These are phyloP conservation scores for Phaeophleospora eucalypticola DNA, from an alignment of 2,329 filamentous ascomycete genomes.

Conservation along the genomic window DNA sequence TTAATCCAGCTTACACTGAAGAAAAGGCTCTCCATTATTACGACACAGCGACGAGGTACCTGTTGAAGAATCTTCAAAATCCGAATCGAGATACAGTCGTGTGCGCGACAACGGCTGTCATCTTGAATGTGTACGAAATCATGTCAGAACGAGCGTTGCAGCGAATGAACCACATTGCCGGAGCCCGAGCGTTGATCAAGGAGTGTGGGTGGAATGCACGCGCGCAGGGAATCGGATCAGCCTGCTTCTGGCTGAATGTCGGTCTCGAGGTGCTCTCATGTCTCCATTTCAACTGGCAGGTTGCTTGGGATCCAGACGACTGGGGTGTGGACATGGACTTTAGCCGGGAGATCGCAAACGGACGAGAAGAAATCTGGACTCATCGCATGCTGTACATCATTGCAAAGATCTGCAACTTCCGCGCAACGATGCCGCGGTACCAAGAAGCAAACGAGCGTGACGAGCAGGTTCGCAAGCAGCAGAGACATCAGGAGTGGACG, in stretches of 20 bases:
- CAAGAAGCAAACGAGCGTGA: constrained; percentile 52
- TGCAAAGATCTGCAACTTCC: constrained; percentile 82
- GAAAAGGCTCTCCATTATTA: constrained; percentile 81
- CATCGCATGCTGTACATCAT: constrained; percentile 85
- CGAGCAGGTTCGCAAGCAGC: constrained; percentile 60
- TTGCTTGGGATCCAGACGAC: constrained; percentile 83
- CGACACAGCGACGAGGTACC: constrained; percentile 73
- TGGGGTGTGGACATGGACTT: constrained; percentile 85
- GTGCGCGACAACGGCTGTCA: constrained; percentile 81
- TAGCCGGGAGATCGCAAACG: constrained; percentile 51
- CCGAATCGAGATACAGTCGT: constrained; percentile 78
- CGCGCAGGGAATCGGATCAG: constrained; percentile 72
- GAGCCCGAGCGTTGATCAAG: constrained; percentile 78
- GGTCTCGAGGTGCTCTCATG: constrained; percentile 87
- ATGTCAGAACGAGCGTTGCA: constrained; percentile 78
- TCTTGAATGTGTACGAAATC: constrained; percentile 87
- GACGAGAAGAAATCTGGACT: constrained; percentile 78
- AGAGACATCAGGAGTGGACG: constrained; percentile 71
- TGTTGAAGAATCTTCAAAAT: constrained; percentile 74
- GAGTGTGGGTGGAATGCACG: constrained; percentile 85
- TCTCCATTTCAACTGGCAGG: constrained; percentile 79
- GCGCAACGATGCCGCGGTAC: constrained; percentile 62
- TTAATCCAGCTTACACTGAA: constrained; percentile 65
- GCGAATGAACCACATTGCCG: constrained; percentile 85
- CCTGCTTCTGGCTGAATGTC: constrained; percentile 93